Evolutionary conservation across 805 yeast species (phyloP).

Genomic region (Peterozyma toletana): DNA sequence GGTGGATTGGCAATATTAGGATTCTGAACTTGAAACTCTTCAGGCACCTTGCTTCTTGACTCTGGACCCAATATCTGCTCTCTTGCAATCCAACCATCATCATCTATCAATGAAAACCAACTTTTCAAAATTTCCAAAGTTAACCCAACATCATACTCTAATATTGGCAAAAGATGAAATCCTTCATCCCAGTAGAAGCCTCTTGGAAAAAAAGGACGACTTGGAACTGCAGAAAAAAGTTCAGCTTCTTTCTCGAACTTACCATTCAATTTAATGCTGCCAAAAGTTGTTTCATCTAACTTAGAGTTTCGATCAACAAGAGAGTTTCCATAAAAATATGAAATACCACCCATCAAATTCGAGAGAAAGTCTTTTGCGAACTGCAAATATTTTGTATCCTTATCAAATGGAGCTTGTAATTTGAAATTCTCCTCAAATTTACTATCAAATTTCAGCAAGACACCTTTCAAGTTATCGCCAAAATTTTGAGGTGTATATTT

Average conservation of each 20-base stretch:
- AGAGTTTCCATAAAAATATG: constrained; percentile 80
- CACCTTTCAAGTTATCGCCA: constrained; percentile 22
- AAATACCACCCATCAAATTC: constrained; percentile 83
- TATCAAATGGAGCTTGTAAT: constrained; percentile 47
- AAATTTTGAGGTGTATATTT: constrained; percentile 31
- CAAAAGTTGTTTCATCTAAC: constrained; percentile 65
- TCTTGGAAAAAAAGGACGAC: constrained; percentile 90
- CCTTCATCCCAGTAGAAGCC: constrained; percentile 99
- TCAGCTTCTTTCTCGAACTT: constrained; percentile 69
- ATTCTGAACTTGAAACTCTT: constrained; percentile 75
- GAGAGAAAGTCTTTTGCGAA: constrained; percentile 80
- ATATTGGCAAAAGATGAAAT: constrained; percentile 77
- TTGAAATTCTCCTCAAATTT: constrained; percentile 47
- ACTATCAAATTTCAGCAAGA: constrained; percentile 33
- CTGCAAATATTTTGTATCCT: constrained; percentile 25
- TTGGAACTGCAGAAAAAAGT: constrained; percentile 80
- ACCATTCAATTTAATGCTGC: constrained; percentile 40
- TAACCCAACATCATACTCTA: constrained; percentile 78
- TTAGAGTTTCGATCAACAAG: constrained; percentile 68
- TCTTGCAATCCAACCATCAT: constrained; percentile 94
- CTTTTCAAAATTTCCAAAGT: constrained; percentile 74
- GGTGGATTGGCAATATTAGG: constrained; percentile 95
- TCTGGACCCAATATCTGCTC: constrained; percentile 92
- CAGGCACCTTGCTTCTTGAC: constrained; percentile 82
- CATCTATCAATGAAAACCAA: constrained; percentile 84